Base-by-base conservation (phyloP, 2,329 filamentous ascomycete species). In the Monosporascus sp. region DNA sequence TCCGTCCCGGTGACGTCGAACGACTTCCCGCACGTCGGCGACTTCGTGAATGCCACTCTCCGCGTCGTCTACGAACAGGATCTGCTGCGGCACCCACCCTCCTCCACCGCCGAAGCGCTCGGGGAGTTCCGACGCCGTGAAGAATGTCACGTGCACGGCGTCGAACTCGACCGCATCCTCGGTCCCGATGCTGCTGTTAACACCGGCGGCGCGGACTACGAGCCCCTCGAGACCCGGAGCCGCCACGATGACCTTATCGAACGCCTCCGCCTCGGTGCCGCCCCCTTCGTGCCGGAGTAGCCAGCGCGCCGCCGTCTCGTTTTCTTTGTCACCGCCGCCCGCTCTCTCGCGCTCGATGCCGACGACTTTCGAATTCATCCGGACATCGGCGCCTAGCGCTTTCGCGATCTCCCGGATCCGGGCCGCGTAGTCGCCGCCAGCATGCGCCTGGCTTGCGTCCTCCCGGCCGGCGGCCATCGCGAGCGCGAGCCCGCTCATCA, bases 161-260 rank as follows among this genome's bases (percentile, higher is more conserved):
- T 44, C 54, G 44, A 58, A 61, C 15, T 58, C 57, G 48, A 56
- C 39, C 27, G 56, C 57, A 7, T 60, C 50, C 3, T 45, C 48
- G 31, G 55, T 46, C 9, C 38, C 52, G 14, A 37, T 50, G n/a
- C 27, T 22, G 20, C 35, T 8, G 14, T 27, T 41, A 5, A 15
- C 17, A 5, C 18, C 18, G 38, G 38, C 17, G 38, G 38, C 38
- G 38, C 38, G 17, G 38, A 41, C 5, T 7, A 46, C 22, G 6
- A 24, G 14, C 22, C n/a, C 24, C 36, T 50, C 48, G 18, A 43
- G 39, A 5, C 48, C 38, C 25, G 37, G 48, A 22, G 59, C 55
- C 22, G 59, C 59, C 22, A 61, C 27, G 43, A 61, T 56, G 35
- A 61, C 56, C 7, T 50, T 51, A 43, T 61, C 58, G 24, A 61